phyloP scores from a whole-genome alignment of 108 stramenopile species.

The Conticribra weissflogii region DNA sequence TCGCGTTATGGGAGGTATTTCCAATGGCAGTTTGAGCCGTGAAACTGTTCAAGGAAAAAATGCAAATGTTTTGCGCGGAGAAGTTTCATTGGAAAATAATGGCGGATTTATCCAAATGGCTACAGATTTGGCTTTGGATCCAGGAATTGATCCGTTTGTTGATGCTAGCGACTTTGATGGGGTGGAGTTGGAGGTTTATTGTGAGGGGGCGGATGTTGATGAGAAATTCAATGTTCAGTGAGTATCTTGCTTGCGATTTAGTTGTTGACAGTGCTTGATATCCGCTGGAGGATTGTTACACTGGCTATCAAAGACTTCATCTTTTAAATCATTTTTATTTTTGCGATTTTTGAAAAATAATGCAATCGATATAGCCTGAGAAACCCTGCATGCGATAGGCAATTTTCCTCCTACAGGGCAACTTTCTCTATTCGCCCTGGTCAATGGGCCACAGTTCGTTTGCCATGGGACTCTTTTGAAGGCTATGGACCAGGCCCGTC shows the following conservation, averaged over 20 bases:
- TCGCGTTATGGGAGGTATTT: slow-evolving; percentile 73
- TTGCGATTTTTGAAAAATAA: background rate
- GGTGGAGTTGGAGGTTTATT: slow-evolving; percentile 73
- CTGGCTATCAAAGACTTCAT: no score
- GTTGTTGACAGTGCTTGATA: no score
- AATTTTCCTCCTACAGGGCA: slow-evolving; percentile 63
- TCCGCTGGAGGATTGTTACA: no score
- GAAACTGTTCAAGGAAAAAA: slow-evolving; percentile 36
- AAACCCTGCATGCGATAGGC: slow-evolving; percentile 58
- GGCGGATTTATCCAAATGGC: slow-evolving; percentile 87
- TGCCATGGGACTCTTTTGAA: slow-evolving; percentile 63
- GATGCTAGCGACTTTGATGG: slow-evolving; percentile 74
- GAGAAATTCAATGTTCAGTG: slow-evolving; percentile 81
- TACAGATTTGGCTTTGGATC: slow-evolving; percentile 69
- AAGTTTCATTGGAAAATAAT: slow-evolving; percentile 65
- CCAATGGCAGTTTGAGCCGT: slow-evolving; percentile 42
- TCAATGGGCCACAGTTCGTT: slow-evolving; percentile 60
- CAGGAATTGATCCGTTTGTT: slow-evolving; percentile 45
- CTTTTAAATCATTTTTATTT: background rate
- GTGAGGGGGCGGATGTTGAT: slow-evolving; percentile 41
- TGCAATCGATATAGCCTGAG: slow-evolving; percentile 47
- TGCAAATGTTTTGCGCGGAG: slow-evolving; percentile 61
- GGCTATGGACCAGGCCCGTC: slow-evolving; percentile 67
- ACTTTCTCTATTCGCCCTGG: slow-evolving; percentile 50
- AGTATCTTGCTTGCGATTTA: slow-evolving; percentile 40